Conservation (phyloP, 78 protist species). For the Protostelium mycophagum region DNA sequence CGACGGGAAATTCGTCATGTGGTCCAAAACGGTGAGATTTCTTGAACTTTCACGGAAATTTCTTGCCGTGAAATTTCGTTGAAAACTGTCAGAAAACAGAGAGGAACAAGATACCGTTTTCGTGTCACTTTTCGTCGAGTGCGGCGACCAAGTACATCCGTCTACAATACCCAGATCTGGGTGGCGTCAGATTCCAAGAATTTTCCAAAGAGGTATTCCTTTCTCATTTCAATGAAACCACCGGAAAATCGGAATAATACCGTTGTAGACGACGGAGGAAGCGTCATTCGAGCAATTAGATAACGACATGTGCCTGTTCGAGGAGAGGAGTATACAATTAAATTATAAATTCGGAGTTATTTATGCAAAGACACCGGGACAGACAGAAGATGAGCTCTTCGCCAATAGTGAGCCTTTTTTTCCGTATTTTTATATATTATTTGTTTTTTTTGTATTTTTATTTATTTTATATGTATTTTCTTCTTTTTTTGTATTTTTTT, state of each 20-base stretch:
- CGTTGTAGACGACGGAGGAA: background rate
- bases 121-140: background rate
- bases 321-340: background rate
- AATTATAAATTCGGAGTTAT: constrained; percentile 58
- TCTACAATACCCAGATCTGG: background rate
- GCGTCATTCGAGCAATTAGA: background rate
- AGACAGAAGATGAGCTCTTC: constrained; percentile 57
- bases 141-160: background rate
- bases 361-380: constrained; percentile 32
- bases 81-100: background rate
- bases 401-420: constrained; percentile 22
- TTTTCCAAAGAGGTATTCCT: background rate
- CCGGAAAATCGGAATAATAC: too few species aligned
- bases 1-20: background rate
- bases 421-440: too few species aligned
- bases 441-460: too few species aligned
- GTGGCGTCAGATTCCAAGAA: background rate
- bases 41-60: too few species aligned
- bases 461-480: too few species aligned
- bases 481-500: background rate
- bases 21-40: background rate
- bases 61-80: too few species aligned
- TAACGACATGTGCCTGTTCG: background rate
- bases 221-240: too few species aligned
- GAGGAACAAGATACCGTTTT: background rate